These are phyloP conservation scores for Beverwykella pulmonaria DNA, from an alignment of 495 filamentous ascomycete genomes.

Conservation along the genomic window DNA sequence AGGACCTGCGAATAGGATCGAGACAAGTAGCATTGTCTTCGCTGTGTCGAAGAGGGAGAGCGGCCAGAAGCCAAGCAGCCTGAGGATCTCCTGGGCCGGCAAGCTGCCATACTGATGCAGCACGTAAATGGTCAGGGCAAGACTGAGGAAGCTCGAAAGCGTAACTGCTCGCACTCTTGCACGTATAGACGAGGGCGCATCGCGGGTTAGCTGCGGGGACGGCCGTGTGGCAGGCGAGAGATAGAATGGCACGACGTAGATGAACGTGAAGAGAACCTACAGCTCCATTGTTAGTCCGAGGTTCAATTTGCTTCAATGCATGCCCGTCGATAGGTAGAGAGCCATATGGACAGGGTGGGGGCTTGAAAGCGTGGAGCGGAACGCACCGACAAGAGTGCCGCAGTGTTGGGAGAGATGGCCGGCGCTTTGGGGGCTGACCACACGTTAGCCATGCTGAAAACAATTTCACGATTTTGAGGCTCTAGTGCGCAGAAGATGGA, in stretches of 20 bases:
- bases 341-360: slow-evolving; percentile 21
- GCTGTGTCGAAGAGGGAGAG: slow-evolving; percentile 63
- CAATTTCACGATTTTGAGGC: slow-evolving; percentile 10
- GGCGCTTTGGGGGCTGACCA: slow-evolving; percentile 46
- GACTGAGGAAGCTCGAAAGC: slow-evolving; percentile 65
- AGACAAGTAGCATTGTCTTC: slow-evolving; percentile 65
- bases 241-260: slow-evolving; percentile 94
- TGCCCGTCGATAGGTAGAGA: slow-evolving; percentile 28
- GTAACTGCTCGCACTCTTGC: slow-evolving; percentile 80
- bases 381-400: slow-evolving; percentile 58
- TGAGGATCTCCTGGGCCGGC: slow-evolving; percentile 57
- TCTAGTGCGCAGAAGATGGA: slow-evolving; percentile 24
- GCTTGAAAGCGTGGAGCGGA: slow-evolving; percentile 30
- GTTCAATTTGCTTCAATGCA: slow-evolving; percentile 2
- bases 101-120: slow-evolving; percentile 53
- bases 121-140: slow-evolving; percentile 63
- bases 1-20: slow-evolving; percentile 80
- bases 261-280: slow-evolving; percentile 72
- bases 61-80: slow-evolving; percentile 76
- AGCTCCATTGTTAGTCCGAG: slow-evolving; percentile 11
- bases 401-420: slow-evolving; percentile 53
- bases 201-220: slow-evolving; percentile 77
- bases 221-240: slow-evolving; percentile 76
- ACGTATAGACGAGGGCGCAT: slow-evolving; percentile 87
- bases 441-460: slow-evolving; percentile 25